Conservation (phyloP, 495 filamentous ascomycete genomes). For the Aspergillus avenaceus region DNA sequence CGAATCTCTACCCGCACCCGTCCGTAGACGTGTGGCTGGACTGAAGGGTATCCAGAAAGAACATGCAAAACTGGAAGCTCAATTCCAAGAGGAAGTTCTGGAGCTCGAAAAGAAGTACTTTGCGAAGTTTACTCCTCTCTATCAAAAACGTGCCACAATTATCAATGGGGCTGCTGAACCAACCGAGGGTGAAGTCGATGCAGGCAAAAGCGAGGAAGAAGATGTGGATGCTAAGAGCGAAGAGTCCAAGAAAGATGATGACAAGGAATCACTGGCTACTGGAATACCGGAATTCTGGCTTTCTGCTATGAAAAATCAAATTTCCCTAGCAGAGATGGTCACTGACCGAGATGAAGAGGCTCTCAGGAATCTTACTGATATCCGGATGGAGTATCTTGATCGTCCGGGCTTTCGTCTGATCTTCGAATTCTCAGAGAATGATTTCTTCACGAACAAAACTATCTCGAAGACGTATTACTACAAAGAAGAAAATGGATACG, state of each 20-base stretch:
- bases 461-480: conserved; percentile 99
- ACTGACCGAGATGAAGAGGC: conserved; percentile 93
- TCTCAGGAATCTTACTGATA: conserved; percentile 85
- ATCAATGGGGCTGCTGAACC: conserved; percentile 87
- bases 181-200: conserved; percentile 76
- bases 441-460: conserved; percentile 93
- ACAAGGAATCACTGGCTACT: conserved; percentile 50
- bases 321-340: conserved; percentile 95
- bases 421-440: conserved; percentile 93
- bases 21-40: conserved; percentile 89
- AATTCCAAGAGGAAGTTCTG: conserved; percentile 97
- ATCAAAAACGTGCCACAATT: conserved; percentile 90
- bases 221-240: conserved; percentile 49
- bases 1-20: conserved; percentile 82
- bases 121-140: conserved; percentile 95
- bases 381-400: conserved; percentile 98
- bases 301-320: conserved; percentile 98
- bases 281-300: conserved; percentile 99
- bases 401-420: conserved; percentile 96
- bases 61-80: conserved; percentile 93
- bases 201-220: conserved; percentile 77
- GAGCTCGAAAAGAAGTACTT: conserved; percentile 99
- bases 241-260: conserved; percentile 47
- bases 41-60: conserved; percentile 98
- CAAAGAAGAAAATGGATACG: conserved; percentile 97